Base-by-base conservation (phyloP, 2,329 filamentous ascomycete species). In the Cladophialophora bantiana region DNA sequence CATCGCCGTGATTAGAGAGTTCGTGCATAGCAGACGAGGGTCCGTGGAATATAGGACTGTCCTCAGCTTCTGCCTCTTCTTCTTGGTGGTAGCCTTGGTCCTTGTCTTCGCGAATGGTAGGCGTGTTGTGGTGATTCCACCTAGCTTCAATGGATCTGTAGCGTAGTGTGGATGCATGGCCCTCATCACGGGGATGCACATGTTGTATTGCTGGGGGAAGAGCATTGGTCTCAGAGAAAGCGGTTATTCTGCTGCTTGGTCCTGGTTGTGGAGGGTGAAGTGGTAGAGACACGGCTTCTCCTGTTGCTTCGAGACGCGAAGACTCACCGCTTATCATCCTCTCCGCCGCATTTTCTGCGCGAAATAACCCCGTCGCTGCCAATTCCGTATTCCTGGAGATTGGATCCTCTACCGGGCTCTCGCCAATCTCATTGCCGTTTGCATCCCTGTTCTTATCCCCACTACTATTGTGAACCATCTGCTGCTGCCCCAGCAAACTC, bases 1-100 rank as follows among this genome's bases (percentile, higher is more conserved):
- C 40, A 18, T 42, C 40, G 40, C 40, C 40, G 40, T n/a, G 40
- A n/a, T 42, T 42, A 4, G 40, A 42, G 13, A 42, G 40, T 18
- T 42, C 40, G 15, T 42, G 40, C 40, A 42, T 42, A 5, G 40
- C 40, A 5, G 40, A 42, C 13, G 40, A 42, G 40, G 40, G 40
- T 42, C 40, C 40, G 7, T 42, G 40, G 40, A 42, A 42, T 42
- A 42, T 42, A n/a, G 40, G 40, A n/a, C 40, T 42, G 40, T 42
- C 40, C n/a, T 42, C 40, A 1, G 13, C 40, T n/a, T n/a, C 40
- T n/a, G n/a, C 15, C n/a, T 40, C 38, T 13, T 42, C 40, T 42
- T 42, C 40, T 42, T 42, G 40, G 9, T 42, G 38, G 40, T 5
- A 7, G 40, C 6, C 15, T 42, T 42, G 40, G 18, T 42, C 15